Evolutionary conservation across 495 filamentous ascomycete genomes (phyloP).

Genomic region (Daldinia concentrica): DNA sequence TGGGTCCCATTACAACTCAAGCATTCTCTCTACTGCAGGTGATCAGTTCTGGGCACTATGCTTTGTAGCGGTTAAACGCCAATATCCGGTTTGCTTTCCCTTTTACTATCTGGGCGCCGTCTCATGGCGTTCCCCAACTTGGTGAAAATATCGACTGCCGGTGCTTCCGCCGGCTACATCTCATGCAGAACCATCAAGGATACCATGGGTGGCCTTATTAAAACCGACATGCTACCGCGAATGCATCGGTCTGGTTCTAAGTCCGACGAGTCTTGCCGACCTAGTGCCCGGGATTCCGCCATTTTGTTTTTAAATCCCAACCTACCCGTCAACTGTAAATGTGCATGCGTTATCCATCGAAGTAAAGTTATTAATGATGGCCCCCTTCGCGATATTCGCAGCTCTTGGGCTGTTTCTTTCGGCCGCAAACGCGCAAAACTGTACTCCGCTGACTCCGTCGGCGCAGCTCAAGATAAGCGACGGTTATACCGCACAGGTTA

Average conservation of each 20-base stretch:
- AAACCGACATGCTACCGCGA: not conserved
- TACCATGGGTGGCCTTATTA: not conserved
- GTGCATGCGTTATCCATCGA: not conserved
- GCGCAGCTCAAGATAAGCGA: slow-evolving; percentile 54
- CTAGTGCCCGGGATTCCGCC: too few relatives aligned
- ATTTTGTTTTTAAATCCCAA: not conserved
- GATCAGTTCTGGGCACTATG: slow-evolving; percentile 32
- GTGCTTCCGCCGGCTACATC: not conserved
- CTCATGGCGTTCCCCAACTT: not conserved
- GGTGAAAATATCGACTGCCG: not conserved
- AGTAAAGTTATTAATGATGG: slow-evolving; percentile 15
- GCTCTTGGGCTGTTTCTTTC: slow-evolving; percentile 25
- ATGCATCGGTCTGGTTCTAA: not conserved
- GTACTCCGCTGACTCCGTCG: slow-evolving; percentile 22
- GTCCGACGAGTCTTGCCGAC: not conserved
- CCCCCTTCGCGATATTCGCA: not conserved
- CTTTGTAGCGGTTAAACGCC: slow-evolving; percentile 27
- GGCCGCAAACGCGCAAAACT: slow-evolving; percentile 15
- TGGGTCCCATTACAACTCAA: slow-evolving; percentile 7
- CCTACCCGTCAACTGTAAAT: not conserved
- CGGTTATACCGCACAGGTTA: slow-evolving; percentile 62
- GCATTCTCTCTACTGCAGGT: slow-evolving; percentile 9
- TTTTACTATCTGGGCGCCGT: slow-evolving; percentile 5
- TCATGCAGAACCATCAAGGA: not conserved
- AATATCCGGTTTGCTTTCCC: slow-evolving; percentile 28